Evolutionary conservation across 192 early-diverging fungal species (phyloP).

Genomic region (Phycomyces blakesleeanus): DNA sequence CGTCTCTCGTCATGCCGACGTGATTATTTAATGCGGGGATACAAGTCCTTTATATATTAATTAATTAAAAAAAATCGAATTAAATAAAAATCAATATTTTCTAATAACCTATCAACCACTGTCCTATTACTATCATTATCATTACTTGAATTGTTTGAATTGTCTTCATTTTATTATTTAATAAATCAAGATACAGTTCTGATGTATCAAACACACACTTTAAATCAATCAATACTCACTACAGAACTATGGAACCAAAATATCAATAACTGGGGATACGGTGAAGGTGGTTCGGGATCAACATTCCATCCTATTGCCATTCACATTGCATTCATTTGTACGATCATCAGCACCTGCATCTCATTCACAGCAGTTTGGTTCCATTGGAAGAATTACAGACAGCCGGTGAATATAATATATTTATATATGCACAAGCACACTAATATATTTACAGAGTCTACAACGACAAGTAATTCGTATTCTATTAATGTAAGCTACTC

Average conservation of each 20-base stretch:
- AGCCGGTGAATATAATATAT: slow-evolving; percentile 55
- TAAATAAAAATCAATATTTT: too few relatives aligned
- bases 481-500: slow-evolving; percentile 40
- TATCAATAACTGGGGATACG: slow-evolving; percentile 14
- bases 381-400: slow-evolving; percentile 57
- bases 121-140: too few relatives aligned
- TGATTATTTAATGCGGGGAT: too few relatives aligned
- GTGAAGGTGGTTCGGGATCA: slow-evolving; percentile 44
- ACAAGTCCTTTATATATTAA: neutral
- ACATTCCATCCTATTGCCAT: slow-evolving; percentile 40
- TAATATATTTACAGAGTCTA: slow-evolving; percentile 24
- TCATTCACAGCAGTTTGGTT: slow-evolving; percentile 50
- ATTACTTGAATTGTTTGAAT: too few relatives aligned
- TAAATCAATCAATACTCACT: too few relatives aligned
- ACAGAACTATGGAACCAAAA: neutral
- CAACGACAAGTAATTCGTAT: slow-evolving; percentile 71
- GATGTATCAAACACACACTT: neutral
- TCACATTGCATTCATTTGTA: slow-evolving; percentile 43
- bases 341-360: slow-evolving; percentile 41
- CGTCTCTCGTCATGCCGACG: slow-evolving; percentile 1
- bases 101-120: too few relatives aligned
- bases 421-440: neutral
- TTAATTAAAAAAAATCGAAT: too few relatives aligned
- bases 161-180: too few relatives aligned
- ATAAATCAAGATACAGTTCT: neutral